Evolutionary conservation across 2,329 filamentous ascomycete genomes (phyloP), one percentile per base, ranked within the genome.

Genomic region (Huntiella bhutanensis): DNA sequence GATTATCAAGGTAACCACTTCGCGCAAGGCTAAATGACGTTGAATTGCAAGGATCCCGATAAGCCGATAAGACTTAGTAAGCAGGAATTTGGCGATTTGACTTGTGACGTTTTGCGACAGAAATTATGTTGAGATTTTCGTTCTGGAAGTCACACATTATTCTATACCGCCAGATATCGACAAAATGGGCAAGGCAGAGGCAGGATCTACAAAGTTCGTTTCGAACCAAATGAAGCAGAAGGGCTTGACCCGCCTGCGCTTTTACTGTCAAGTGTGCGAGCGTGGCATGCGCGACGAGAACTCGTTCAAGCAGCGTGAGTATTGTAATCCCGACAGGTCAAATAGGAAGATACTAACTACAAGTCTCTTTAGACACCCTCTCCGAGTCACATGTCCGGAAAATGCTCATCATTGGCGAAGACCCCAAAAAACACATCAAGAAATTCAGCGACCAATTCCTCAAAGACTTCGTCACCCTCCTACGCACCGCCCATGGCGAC

Each of bases 171-270:
- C 7, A 33, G 4, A 46, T 12, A 47, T 51, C 55, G 55, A 56
- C 65, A 80, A 59, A 45, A 96, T 96, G 88, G 80, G 80, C 45
- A 84, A 83, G 67, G 91, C 91, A 56, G 91, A 96, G 67, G 78
- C 84, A 46, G 91, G 91, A 52, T 83, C 80, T 48, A 85, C 80
- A n/a, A 96, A 95, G 65, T 75, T 84, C 60, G 72, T 96, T 50
- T 77, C 74, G 63, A 96, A 96, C 66, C 81, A 86, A 64, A 79
- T 94, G 67, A 95, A 94, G 64, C 73, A 76, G 52, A 81, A 84
- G 60, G 78, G 77, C 46, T 63, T 77, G 8, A 81, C 91, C 57
- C 73, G 88, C 5, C 68, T 98, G 46, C 75, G 88, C 59, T 98
- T 85, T 82, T 96, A 87, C 65, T 95, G 87, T 52, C 76, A 82